These are phyloP conservation scores for Rhizopus arrhizus DNA, from an alignment of 371 early-diverging fungal species.

Conservation along the genomic window DNA sequence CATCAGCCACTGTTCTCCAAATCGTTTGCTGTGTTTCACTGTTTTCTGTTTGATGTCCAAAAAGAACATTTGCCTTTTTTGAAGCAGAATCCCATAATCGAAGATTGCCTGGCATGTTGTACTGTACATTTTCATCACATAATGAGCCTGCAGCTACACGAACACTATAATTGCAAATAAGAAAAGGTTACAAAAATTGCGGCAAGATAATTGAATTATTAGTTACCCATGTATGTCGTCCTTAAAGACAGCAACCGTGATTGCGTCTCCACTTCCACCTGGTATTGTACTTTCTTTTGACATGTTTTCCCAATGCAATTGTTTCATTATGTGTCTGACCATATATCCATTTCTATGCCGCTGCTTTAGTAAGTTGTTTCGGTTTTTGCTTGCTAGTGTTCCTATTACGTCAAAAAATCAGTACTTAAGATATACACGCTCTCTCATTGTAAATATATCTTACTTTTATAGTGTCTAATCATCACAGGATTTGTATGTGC, in stretches of 20 bases:
- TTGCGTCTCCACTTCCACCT: constrained; percentile 48
- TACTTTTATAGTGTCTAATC: constrained; percentile 23
- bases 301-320: constrained; percentile 27
- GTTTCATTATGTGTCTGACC: constrained; percentile 6
- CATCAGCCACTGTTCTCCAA: constrained; percentile 48
- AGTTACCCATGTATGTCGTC: constrained; percentile 16
- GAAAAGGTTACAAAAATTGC: no score
- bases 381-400: not conserved
- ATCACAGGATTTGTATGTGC: constrained; percentile 19
- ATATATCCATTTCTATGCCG: constrained; percentile 1
- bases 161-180: constrained; percentile 10
- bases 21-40: constrained; percentile 2
- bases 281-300: constrained; percentile 22
- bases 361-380: not conserved
- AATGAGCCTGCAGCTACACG: constrained; percentile 32
- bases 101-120: constrained; percentile 47
- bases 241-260: constrained; percentile 31
- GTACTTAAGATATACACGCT: not conserved
- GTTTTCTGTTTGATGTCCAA: constrained; percentile 29
- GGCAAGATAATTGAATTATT: not conserved
- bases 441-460: not conserved
- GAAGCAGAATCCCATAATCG: constrained; percentile 33
- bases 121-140: constrained; percentile 43
- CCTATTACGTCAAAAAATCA: not conserved
- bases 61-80: constrained; percentile 13